Evolutionary conservation across 345 rosid genomes (phyloP).

Genomic region (Viola odorata): DNA sequence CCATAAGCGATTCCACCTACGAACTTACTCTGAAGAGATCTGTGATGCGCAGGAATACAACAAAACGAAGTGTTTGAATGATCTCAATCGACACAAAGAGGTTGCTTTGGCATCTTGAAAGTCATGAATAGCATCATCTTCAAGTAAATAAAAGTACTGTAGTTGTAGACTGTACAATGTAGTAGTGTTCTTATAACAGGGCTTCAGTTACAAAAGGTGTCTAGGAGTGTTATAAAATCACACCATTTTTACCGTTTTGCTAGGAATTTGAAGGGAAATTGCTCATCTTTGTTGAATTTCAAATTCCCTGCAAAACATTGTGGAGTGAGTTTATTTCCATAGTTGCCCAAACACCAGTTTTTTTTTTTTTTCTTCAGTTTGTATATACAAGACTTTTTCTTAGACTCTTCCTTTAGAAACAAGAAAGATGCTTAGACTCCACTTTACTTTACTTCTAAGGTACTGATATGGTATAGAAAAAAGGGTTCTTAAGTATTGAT

Average conservation of each 20-base stretch:
- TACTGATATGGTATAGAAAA: no score
- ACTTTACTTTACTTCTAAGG: no score
- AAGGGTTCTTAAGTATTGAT: no score
- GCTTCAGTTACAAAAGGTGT: constrained; percentile 11
- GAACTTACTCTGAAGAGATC: constrained; percentile 69
- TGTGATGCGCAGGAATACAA: constrained; percentile 69
- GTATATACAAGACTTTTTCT: no score
- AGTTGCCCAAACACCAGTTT: constrained; percentile 7
- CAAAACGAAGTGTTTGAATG: constrained; percentile 54
- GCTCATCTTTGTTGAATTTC: not conserved
- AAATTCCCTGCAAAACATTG: constrained; percentile 29
- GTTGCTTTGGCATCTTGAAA: constrained; percentile 53
- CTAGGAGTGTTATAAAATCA: not conserved
- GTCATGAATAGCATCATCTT: constrained; percentile 1
- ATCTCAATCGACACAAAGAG: constrained; percentile 51
- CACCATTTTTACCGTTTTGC: constrained; percentile 7
- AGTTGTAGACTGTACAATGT: not conserved
- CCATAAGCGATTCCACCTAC: constrained; percentile 28
- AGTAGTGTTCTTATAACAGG: not conserved
- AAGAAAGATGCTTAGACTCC: no score
- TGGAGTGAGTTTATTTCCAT: constrained; percentile 11
- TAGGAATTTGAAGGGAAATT: constrained; percentile 6
- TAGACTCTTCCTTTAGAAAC: no score
- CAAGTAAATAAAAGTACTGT: not conserved
- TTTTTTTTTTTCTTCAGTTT: no score